phyloP scores from a whole-genome alignment of 1,284 basidiomycete genomes.

The Austropuccinia psidii region DNA sequence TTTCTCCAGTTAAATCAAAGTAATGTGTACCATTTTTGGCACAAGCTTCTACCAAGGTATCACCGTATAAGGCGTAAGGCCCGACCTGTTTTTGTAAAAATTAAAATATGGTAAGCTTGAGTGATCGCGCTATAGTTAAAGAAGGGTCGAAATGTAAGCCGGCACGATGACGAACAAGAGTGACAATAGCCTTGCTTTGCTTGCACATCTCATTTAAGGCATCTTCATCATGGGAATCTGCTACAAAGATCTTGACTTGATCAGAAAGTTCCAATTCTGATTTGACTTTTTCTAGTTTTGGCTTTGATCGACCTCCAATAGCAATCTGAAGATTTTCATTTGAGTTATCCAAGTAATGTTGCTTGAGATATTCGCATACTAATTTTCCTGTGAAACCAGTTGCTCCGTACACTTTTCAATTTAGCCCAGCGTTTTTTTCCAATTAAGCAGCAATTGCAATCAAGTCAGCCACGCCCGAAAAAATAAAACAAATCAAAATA shows the following conservation, averaged over 20 bases:
- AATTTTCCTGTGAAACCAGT: conserved; percentile 31
- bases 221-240: conserved; percentile 22
- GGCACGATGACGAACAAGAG: conserved; percentile 4
- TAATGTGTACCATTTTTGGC: conserved; percentile 28
- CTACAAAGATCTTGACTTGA: conserved; percentile 11
- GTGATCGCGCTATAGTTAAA: not conserved
- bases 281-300: conserved; percentile 29
- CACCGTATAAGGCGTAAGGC: conserved; percentile 28
- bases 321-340: conserved; percentile 11
- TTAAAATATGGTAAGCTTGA: not conserved
- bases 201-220: conserved; percentile 20
- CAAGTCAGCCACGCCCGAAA: not conserved
- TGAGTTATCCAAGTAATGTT: not conserved
- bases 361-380: conserved; percentile 21
- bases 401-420: conserved; percentile 24
- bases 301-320: conserved; percentile 29
- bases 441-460: too few species aligned
- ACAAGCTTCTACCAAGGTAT: conserved; percentile 4
- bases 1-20: conserved; percentile 31
- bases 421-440: too few species aligned
- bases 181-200: conserved; percentile 27
- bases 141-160: not conserved
- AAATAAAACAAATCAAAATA: not conserved
- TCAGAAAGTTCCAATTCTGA: conserved; percentile 8
- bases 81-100: conserved; percentile 4